Percentiles rank a stretch among this genome's conserved stretches.
Conservation (phyloP, 2,329 filamentous ascomycete genomes). For the Pleurostoma richardsiae region DNA sequence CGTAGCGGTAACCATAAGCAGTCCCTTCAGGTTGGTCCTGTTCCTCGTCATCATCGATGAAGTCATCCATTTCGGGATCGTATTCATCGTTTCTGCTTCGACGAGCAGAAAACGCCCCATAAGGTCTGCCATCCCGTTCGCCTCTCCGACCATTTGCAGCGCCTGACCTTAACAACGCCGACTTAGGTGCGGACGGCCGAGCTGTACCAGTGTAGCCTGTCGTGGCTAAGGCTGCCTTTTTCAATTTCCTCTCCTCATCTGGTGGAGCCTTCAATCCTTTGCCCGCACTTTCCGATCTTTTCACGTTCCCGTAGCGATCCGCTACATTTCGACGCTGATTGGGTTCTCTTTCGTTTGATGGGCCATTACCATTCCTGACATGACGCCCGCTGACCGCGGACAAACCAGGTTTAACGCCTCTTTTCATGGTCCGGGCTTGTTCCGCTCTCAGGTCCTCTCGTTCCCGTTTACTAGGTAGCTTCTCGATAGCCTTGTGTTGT, state of each 20-base stretch:
- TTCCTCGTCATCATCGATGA: constrained; percentile 56
- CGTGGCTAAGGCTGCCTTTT: constrained; percentile 57
- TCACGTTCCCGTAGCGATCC: constrained; percentile 5
- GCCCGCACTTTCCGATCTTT: constrained; percentile 13
- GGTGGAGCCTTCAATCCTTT: constrained; percentile 13
- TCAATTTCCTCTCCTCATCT: constrained; percentile 50
- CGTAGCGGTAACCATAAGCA: constrained; percentile 33
- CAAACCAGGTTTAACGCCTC: constrained; percentile 8
- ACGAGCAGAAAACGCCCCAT: constrained; percentile 21
- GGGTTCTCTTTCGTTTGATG: too few relatives aligned
- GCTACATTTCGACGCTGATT: constrained; percentile 8
- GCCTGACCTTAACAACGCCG: too few relatives aligned
- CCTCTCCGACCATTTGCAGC: not conserved
- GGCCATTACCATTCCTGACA: constrained; percentile 8
- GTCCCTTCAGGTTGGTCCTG: constrained; percentile 28
- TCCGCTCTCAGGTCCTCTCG: constrained; percentile 41
- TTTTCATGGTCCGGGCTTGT: constrained; percentile 21
- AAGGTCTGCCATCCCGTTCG: constrained; percentile 13
- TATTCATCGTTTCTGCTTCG: constrained; percentile 52
- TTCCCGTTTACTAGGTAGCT: constrained; percentile 51
- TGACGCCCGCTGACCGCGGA: constrained; percentile 2
- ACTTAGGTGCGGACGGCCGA: constrained; percentile 40
- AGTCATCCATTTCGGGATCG: constrained; percentile 54
- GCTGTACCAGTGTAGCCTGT: constrained; percentile 63
- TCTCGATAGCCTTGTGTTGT: constrained; percentile 69